Base-by-base conservation (phyloP, 2,329 filamentous ascomycete genomes). In the Ploettnerulaceae sp. region DNA sequence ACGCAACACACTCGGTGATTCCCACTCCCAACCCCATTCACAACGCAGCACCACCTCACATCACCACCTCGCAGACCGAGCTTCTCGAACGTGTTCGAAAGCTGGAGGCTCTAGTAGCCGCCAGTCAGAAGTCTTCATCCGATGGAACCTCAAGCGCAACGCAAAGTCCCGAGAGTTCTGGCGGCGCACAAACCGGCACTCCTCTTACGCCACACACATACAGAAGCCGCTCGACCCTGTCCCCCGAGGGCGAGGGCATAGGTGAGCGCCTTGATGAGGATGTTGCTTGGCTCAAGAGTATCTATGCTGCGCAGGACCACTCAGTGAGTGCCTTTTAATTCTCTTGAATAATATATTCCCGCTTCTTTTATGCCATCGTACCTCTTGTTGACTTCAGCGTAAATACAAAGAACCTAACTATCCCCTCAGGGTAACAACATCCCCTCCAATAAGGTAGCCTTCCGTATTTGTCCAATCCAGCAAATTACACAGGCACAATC, bases 391-490 rank as follows among this genome's bases (percentile, higher is more conserved):
- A 29, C 20, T 22, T 20, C 18, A 37, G 32, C 3, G 3, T 11
- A 9, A 12, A 31, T 24, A 26, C 32, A 12, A 18, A 18, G 12
- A 21, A 33, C 34, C 20, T 40, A n/a, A n/a, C n/a, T n/a, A n/a
- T 17, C 28, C 7, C 17, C 25, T 11, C 8, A 48, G 15, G 18
- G 45, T 29, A 22, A 34, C 24, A 32, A 37, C 11, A 47, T 33
- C 26, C 17, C 35, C 4, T 32, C 29, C 3, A 40, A 34, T 22
- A 42, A 45, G 26, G 20, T 54, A 15, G 29, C 41, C 6, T 47
- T 54, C 26, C 46, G 29, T 25, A 40, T 38, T 26, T 54, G 52
- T 45, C 35, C 52, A 9, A 41, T 54, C 17, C n/a, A 15, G 17
- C 42, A 49, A n/a, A 43, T 52, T 9, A 37, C 14, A 9, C 12